Percentiles rank a stretch among this genome's conserved stretches.
These are phyloP conservation scores for Myriosclerotinia curreyana DNA, from an alignment of 2,329 filamentous ascomycete genomes.

Conservation along the genomic window DNA sequence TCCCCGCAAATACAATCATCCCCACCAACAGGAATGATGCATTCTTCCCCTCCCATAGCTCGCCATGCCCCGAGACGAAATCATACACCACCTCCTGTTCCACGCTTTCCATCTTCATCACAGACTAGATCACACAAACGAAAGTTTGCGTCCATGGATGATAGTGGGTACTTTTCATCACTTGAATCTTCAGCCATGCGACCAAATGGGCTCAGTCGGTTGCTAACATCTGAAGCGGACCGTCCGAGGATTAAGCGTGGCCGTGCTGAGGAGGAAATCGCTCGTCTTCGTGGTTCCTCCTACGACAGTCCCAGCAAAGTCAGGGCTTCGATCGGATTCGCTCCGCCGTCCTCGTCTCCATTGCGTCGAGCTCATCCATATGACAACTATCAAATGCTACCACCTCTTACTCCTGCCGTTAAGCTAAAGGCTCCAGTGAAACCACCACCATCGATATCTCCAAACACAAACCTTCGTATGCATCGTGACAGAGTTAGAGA, in stretches of 20 bases:
- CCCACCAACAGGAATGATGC: slow-evolving; percentile 68
- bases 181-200: slow-evolving; percentile 86
- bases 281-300: slow-evolving; percentile 84
- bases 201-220: slow-evolving; percentile 58
- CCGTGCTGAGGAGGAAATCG: slow-evolving; percentile 93
- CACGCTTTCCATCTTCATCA: slow-evolving; percentile 61
- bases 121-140: slow-evolving; percentile 65
- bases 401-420: slow-evolving; percentile 78
- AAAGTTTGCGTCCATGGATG: slow-evolving; percentile 76
- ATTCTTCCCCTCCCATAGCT: slow-evolving; percentile 85
- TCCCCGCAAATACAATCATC: slow-evolving; percentile 59
- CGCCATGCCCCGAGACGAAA: slow-evolving; percentile 55
- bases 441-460: slow-evolving; percentile 71
- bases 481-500: slow-evolving; percentile 80
- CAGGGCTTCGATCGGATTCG: slow-evolving; percentile 44
- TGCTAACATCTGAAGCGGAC: slow-evolving; percentile 75
- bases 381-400: slow-evolving; percentile 59
- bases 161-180: slow-evolving; percentile 96
- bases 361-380: slow-evolving; percentile 48
- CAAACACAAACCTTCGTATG: slow-evolving; percentile 85
- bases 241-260: slow-evolving; percentile 81
- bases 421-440: slow-evolving; percentile 67
- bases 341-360: slow-evolving; percentile 64
- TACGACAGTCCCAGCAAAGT: slow-evolving; percentile 84
- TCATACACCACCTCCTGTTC: slow-evolving; percentile 72